Evolutionary conservation across 495 filamentous ascomycete genomes (phyloP).

Genomic region (Lasiosphaeria ovina): DNA sequence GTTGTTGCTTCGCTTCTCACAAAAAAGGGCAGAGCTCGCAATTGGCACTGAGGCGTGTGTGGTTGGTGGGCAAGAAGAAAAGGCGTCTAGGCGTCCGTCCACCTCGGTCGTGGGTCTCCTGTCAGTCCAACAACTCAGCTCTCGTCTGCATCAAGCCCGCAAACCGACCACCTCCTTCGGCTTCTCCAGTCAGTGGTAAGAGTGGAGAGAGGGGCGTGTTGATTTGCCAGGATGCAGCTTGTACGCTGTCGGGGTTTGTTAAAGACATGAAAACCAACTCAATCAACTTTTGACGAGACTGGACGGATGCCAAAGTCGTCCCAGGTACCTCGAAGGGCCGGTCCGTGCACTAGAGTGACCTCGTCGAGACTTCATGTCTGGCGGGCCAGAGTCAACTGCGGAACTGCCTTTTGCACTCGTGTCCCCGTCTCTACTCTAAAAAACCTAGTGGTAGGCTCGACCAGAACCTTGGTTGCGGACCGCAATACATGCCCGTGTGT

Average conservation of each 20-base stretch:
- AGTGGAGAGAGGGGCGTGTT: neutral
- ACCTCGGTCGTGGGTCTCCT: neutral
- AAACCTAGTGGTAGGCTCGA: neutral
- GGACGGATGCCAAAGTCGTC: neutral
- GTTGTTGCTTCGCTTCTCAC: neutral
- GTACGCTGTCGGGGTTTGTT: neutral
- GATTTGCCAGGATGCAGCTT: neutral
- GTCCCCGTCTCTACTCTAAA: neutral
- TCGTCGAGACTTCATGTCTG: neutral
- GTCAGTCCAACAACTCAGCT: neutral
- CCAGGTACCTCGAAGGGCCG: neutral
- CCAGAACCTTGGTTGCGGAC: constrained; percentile 1
- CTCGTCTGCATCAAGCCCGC: neutral
- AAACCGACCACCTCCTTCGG: neutral
- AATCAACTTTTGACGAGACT: neutral
- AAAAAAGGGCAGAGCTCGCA: no score
- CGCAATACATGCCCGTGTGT: neutral
- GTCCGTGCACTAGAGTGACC: neutral
- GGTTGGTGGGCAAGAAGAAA: no score
- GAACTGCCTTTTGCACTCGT: neutral
- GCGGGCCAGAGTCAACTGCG: neutral
- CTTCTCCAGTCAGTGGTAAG: neutral
- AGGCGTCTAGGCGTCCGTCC: no score
- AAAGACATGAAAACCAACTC: neutral
- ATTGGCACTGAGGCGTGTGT: no score